Base-by-base conservation (phyloP, 352 stramenopile genomes). In the Pythium aquatile region DNA sequence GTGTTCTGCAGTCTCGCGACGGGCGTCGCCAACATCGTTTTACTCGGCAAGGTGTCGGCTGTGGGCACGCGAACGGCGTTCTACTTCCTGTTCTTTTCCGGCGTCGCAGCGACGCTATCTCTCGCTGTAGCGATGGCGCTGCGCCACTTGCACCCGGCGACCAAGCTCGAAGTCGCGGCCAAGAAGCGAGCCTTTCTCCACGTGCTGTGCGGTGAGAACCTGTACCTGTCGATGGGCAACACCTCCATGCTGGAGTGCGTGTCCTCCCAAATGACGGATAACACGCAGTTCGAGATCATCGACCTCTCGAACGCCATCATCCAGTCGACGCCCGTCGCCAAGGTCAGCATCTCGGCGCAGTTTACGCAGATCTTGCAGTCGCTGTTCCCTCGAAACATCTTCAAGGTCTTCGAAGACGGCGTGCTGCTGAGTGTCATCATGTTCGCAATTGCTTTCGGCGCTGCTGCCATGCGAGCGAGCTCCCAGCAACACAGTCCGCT, bases 1-100 rank as follows among this genome's bases (percentile, higher is more conserved):
- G 76, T 90, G 3, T 90, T 90, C 51, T 83, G 74, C 35, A 87
- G 75, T 68, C 58, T 90, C 35, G 70, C 80, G 8, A 86, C 80
- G 4, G 78, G 78, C 5, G 72, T 88, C 48, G 78, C 78, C 28
- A 82, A 88, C 48, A 84, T 91, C 47, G 80, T 91, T 32, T 59
- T 87, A 37, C 69, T 87, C 3, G 79, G 81, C 29, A 89, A 91
- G 63, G 78, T 88, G 16, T 87, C 77, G 1, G 71, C 75, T 1
- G 70, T 91, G 26, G 82, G 82, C 14, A 78, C 70, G 6, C 76
- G 77, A 26, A 89, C 78, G 1, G 75, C 77, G 2, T 47, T 81
- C 17, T 84, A 75, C 55, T 91, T 89, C 52, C 52, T 80, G 3
- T 56, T 71, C 2, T 75, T 87, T 40, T 87, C 82, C 0, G 51